Evolutionary conservation across 768 basidiomycete genomes (phyloP), one percentile per base, ranked within the genome.

Genomic region (Tricholoma flavovirens): DNA sequence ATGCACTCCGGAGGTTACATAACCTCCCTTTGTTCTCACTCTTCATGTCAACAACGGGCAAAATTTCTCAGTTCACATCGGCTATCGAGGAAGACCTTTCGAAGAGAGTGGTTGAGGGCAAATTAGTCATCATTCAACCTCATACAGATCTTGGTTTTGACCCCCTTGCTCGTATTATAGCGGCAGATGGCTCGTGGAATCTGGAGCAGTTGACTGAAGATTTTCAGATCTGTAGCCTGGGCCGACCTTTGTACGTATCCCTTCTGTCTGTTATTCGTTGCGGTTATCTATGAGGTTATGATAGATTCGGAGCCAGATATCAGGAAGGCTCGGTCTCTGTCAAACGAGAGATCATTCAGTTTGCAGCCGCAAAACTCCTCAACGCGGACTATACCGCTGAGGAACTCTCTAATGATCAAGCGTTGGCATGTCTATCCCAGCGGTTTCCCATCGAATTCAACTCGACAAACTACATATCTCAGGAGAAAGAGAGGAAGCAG

Each of bases 361-460:
- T 62, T 56, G 57, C 60, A n/a, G 53, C 26, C 24, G 33, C 40
- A 15, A 64, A 62, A 51, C 51, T 61, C 21, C 59, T 64, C 42
- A 57, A 54, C 30, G 52, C 33, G 8, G 48, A 61, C 30, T n/a
- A 30, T 22, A 32, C n/a, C 29, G 22, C 32, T 33, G 45, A 43
- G 43, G 50, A 60, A 21, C 38, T 63, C 22, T 56, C 55, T 6
- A 26, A 58, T 21, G 21, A 60, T 26, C 49, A 63, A 51, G 52
- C 19, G 11, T 49, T 67, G 24, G 66, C 64, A 21, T 66, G 65
- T 56, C 51, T 67, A 21, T 59, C 62, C 30, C 60, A 57, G 24
- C 68, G 68, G 15, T 49, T 71, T 11, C 62, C 69, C 19, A 57
- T 71, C 42, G 62, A 67, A 38, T 73, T 71, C 62, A 57, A 64